Percentiles rank a stretch among this genome's conserved stretches.
Conservation (phyloP, 768 basidiomycete species). For the Mrakia gelida region DNA sequence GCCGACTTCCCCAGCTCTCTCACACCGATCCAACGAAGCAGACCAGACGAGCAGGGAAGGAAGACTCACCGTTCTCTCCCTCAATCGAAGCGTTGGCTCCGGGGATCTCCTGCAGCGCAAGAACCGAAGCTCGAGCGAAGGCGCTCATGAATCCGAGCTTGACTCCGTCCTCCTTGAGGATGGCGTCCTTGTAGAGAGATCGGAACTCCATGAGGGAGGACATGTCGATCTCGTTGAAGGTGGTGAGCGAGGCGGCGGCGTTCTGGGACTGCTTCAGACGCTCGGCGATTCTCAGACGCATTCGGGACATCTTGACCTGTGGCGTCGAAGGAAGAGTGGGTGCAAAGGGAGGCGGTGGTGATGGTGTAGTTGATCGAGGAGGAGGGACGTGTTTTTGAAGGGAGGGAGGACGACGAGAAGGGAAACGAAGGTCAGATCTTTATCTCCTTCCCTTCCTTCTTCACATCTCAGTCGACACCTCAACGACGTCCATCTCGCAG, state of each 20-base stretch:
- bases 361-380: not conserved
- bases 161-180: conserved; percentile 86
- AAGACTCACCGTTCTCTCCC: conserved; percentile 46
- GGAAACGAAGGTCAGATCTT: not conserved
- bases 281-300: conserved; percentile 94
- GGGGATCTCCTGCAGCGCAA: conserved; percentile 87
- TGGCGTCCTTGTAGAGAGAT: conserved; percentile 83
- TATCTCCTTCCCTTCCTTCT: not conserved
- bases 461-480: not conserved
- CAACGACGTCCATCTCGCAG: not conserved
- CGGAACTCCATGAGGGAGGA: conserved; percentile 89
- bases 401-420: not conserved
- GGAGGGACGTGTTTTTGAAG: not conserved
- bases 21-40: no score
- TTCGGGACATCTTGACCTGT: conserved; percentile 96
- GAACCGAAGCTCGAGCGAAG: conserved; percentile 77
- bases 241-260: conserved; percentile 90
- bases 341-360: no score
- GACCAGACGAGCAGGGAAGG: no score
- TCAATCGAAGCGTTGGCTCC: conserved; percentile 92
- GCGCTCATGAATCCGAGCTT: conserved; percentile 99
- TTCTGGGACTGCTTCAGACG: conserved; percentile 98
- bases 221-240: conserved; percentile 99
- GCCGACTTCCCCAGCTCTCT: no score
- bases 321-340: no score